Base-by-base conservation (phyloP, 139 green algal genomes). In the Picochlorum sp. region DNA sequence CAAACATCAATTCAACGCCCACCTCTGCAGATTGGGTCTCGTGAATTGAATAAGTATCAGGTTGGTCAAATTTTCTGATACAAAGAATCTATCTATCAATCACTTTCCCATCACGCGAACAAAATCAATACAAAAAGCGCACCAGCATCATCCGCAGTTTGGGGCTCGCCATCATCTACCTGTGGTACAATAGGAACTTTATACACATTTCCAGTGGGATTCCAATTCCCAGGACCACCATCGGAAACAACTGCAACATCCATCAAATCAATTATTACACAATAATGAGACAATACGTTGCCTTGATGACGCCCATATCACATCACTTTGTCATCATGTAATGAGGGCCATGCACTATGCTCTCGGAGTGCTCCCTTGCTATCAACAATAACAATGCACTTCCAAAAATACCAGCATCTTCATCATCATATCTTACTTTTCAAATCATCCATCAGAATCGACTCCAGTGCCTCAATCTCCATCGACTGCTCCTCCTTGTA, bases 391-490 rank as follows among this genome's bases (percentile, higher is more conserved):
- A n/a, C n/a, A n/a, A n/a, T n/a, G n/a, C n/a, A n/a, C n/a, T n/a
- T n/a, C n/a, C n/a, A n/a, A n/a, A n/a, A n/a, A n/a, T n/a, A n/a
- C n/a, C n/a, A n/a, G n/a, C n/a, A n/a, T n/a, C n/a, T n/a, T n/a
- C 8, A 26, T 50, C 13, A n/a, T 6, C 5, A 61, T 26, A 50
- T 6, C 54, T 3, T 22, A 75, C 72, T 68, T 59, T 67, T 30
- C 9, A 76, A 53, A 20, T 83, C 69, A 44, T 84, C 76, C 52
- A 61, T 61, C 2, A 82, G 61, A 39, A 84, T 84, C 7, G 73
- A 61, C 29, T 73, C 25, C 7, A 84, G 55, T 18, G 73, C 73
- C 51, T 84, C 69, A 33, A 84, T 32, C 62, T 84, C 76, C 63
- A 81, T 78, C 16, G 58, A 59, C 33, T 83, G 76, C 53, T 73